Conservation (phyloP, 2,329 filamentous ascomycete genomes). For the Setomelanomma holmii region DNA sequence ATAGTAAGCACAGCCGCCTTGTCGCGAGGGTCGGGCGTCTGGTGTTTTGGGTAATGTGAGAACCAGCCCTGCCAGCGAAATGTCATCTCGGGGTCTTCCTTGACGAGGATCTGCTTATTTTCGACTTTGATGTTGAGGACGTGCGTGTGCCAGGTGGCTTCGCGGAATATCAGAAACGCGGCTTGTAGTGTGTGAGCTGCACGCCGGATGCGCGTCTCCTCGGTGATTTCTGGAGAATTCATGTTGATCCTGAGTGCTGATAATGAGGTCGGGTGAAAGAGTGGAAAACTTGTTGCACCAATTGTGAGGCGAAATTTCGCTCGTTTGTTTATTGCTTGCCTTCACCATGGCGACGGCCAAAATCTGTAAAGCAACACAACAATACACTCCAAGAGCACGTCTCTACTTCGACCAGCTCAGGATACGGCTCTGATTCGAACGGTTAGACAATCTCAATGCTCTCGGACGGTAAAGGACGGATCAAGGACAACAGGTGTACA, state of each 20-base stretch:
- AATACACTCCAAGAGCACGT: too few species aligned
- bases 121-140: neutral
- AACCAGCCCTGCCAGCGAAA: slow-evolving; percentile 6
- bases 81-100: neutral
- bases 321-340: neutral
- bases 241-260: neutral
- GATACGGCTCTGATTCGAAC: too few species aligned
- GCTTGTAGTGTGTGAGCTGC: neutral
- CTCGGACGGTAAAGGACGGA: too few species aligned
- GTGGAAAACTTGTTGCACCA: neutral
- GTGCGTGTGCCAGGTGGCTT: slow-evolving; percentile 2
- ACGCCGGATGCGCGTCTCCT: neutral
- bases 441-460: too few species aligned
- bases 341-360: slow-evolving; percentile 3
- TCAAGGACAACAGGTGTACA: too few species aligned
- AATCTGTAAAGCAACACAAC: too few species aligned
- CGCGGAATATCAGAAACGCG: slow-evolving; percentile 3
- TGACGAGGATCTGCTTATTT: neutral
- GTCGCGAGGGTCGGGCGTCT: neutral
- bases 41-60: slow-evolving; percentile 1
- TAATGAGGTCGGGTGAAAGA: neutral
- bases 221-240: neutral
- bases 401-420: neutral
- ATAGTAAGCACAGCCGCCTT: slow-evolving; percentile 3
- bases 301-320: neutral